Percentiles rank a stretch among this genome's conserved stretches.
These are phyloP conservation scores for Tetrapisispora nanseiensis DNA, from an alignment of 805 yeast genomes.

Conservation along the genomic window DNA sequence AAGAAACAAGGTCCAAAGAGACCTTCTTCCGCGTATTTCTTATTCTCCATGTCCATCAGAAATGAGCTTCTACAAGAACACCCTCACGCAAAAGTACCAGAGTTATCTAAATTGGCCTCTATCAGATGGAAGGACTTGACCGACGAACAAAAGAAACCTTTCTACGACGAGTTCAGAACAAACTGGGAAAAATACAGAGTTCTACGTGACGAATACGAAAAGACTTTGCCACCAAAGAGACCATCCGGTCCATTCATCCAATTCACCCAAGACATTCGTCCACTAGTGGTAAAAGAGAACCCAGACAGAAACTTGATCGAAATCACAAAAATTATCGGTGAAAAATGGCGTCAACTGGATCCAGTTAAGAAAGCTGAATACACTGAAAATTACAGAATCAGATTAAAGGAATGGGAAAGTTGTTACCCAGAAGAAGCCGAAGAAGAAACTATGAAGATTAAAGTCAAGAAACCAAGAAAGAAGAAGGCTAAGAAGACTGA, in stretches of 20 bases:
- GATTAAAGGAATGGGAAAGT: slow-evolving; percentile 33
- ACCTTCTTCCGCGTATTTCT: slow-evolving; percentile 32
- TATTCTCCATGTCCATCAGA: slow-evolving; percentile 29
- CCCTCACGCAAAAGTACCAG: slow-evolving; percentile 32
- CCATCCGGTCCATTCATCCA: slow-evolving; percentile 24
- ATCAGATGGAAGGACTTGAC: slow-evolving; percentile 81
- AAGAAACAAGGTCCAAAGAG: slow-evolving; percentile 31
- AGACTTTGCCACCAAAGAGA: slow-evolving; percentile 22
- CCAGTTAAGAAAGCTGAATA: slow-evolving; percentile 23
- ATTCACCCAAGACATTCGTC: slow-evolving; percentile 29
- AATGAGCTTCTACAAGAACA: slow-evolving; percentile 23
- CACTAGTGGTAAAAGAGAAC: slow-evolving; percentile 24
- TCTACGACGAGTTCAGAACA: slow-evolving; percentile 43
- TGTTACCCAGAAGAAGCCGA: slow-evolving; percentile 25
- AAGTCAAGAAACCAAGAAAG: slow-evolving; percentile 4
- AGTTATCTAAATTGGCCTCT: slow-evolving; percentile 58
- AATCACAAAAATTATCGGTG: slow-evolving; percentile 26
- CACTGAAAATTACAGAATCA: slow-evolving; percentile 28
- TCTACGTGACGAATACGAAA: slow-evolving; percentile 28
- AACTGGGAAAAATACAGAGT: slow-evolving; percentile 30
- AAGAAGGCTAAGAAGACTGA: neutral
- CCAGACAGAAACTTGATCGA: slow-evolving; percentile 29
- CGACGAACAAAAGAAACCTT: slow-evolving; percentile 69
- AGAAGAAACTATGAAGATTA: slow-evolving; percentile 4
- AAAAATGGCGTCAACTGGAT: slow-evolving; percentile 28